Conservation (phyloP, 139 green algal genomes). For the Eudorina sp. region DNA sequence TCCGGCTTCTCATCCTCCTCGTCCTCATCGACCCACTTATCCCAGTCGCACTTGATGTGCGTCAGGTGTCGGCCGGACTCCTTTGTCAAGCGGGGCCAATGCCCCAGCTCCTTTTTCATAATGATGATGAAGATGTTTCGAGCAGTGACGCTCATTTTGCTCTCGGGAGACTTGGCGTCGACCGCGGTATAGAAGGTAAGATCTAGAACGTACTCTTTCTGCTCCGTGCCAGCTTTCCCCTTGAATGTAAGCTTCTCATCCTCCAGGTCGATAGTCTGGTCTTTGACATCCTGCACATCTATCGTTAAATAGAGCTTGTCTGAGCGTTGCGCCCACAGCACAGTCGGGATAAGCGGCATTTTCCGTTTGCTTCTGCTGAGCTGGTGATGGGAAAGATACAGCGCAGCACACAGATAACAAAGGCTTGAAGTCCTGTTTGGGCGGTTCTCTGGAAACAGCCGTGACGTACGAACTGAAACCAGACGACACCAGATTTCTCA, state of each 20-base stretch:
- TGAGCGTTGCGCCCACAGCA: conserved; percentile 82
- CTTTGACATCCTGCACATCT: conserved; percentile 75
- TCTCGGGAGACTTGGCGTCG: conserved; percentile 64
- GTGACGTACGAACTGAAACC: no score
- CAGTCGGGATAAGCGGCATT: conserved; percentile 58
- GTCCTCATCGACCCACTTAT: conserved; percentile 71
- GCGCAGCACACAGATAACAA: no score
- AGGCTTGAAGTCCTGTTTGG: no score
- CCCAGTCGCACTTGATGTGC: conserved; percentile 67
- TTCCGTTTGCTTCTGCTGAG: no score
- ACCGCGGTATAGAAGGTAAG: conserved; percentile 74
- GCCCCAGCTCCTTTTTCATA: conserved; percentile 72
- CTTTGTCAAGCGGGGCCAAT: conserved; percentile 81
- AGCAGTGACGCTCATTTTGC: conserved; percentile 74
- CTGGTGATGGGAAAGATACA: no score
- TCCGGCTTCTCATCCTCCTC: conserved; percentile 67
- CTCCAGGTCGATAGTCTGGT: conserved; percentile 71
- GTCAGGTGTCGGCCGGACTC: conserved; percentile 45
- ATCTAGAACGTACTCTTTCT: conserved; percentile 76
- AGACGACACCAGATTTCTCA: no score
- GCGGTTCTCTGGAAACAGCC: no score
- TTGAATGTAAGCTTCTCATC: conserved; percentile 75
- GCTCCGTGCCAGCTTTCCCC: conserved; percentile 58
- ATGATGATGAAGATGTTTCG: conserved; percentile 79
- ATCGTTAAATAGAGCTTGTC: conserved; percentile 85